Conservation (phyloP, 2,329 filamentous ascomycete species). For the Colletotrichum sp. region DNA sequence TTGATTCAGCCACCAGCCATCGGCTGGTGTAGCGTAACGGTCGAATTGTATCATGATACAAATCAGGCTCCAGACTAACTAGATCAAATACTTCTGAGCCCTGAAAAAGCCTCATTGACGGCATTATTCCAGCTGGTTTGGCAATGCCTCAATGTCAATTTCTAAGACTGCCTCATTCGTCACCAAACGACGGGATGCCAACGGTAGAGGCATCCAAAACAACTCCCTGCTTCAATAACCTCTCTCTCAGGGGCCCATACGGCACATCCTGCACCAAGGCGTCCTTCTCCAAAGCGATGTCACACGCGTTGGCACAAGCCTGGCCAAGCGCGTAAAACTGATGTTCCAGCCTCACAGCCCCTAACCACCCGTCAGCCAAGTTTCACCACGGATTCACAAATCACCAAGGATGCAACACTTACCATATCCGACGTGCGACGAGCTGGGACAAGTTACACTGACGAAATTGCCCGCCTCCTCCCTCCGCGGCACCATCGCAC, state of each 20-base stretch:
- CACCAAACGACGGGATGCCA: background rate
- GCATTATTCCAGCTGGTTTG: background rate
- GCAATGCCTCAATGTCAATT: background rate
- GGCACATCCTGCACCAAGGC: background rate
- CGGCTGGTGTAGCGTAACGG: background rate
- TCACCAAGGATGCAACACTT: background rate
- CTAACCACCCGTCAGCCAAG: background rate
- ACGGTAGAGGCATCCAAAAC: background rate
- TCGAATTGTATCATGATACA: background rate
- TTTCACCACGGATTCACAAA: background rate
- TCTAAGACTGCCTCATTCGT: background rate
- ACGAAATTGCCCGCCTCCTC: conserved; percentile 19
- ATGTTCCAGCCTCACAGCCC: conserved; percentile 13
- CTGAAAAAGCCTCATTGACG: background rate
- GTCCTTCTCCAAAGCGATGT: conserved; percentile 10
- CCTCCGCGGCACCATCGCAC: conserved; percentile 13
- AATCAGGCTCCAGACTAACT: background rate
- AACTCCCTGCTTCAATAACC: background rate
- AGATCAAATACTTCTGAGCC: background rate
- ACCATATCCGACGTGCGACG: conserved; percentile 21
- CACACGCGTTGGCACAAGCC: conserved; percentile 11
- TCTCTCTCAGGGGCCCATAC: background rate
- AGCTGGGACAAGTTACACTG: conserved; percentile 18
- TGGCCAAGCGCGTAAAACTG: conserved; percentile 14
- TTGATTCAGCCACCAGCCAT: background rate